phyloP scores from a whole-genome alignment of 2,329 filamentous ascomycete species.

The Fusarium humuli region DNA sequence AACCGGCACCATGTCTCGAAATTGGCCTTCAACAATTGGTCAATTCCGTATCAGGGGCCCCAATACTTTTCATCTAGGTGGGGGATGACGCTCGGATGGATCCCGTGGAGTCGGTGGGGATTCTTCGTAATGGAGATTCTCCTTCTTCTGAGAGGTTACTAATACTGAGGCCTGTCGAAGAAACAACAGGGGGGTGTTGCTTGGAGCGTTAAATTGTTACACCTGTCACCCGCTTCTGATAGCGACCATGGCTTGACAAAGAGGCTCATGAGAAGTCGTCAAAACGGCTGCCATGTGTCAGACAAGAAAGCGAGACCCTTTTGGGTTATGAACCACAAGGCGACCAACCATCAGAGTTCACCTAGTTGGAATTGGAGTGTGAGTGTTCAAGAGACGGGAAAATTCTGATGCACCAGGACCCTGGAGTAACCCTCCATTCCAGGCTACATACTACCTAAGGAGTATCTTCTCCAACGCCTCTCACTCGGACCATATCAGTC shows the following conservation, averaged over 20 bases:
- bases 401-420: conserved; percentile 31
- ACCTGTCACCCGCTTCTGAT: conserved; percentile 5
- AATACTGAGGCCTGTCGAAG: conserved; percentile 6
- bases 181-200: conserved; percentile 24
- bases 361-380: conserved; percentile 27
- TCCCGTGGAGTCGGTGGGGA: conserved; percentile 34
- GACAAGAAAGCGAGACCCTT: conserved; percentile 13
- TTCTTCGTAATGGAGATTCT: conserved; percentile 43
- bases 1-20: conserved; percentile 35
- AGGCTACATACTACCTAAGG: background rate
- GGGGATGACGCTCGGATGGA: conserved; percentile 38
- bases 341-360: conserved; percentile 23
- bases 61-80: conserved; percentile 21
- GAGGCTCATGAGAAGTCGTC: conserved; percentile 20
- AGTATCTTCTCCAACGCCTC: conserved; percentile 7
- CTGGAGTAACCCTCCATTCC: conserved; percentile 26
- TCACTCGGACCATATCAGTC: conserved; percentile 7
- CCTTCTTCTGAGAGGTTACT: conserved; percentile 37
- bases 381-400: conserved; percentile 9
- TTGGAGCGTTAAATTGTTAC: background rate
- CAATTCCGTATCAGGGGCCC: conserved; percentile 14
- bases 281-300: conserved; percentile 21
- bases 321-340: conserved; percentile 23
- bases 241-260: background rate
- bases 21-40: conserved; percentile 39